phyloP scores from a whole-genome alignment of 768 basidiomycete genomes.

The Phaeotremella fagi region DNA sequence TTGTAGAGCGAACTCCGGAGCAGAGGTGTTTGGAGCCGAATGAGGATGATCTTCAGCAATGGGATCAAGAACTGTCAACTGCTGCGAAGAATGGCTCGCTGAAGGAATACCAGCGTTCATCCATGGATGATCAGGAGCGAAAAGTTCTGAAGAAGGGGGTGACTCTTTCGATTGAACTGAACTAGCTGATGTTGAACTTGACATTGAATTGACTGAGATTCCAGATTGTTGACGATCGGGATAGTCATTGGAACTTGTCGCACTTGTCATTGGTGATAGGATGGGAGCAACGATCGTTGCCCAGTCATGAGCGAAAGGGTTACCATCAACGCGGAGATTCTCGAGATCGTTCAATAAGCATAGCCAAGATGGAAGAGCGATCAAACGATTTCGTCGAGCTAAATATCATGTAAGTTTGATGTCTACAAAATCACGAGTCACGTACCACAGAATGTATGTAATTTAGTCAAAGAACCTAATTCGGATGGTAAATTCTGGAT shows the following conservation, averaged over 20 bases:
- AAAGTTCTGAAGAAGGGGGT: background rate
- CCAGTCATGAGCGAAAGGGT: conserved; percentile 94
- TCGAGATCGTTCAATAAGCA: conserved; percentile 76
- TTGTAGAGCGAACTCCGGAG: conserved; percentile 1
- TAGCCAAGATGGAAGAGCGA: conserved; percentile 89
- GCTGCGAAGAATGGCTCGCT: conserved; percentile 15
- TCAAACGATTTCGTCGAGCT: conserved; percentile 82
- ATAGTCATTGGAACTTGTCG: conserved; percentile 56
- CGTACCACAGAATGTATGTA: conserved; percentile 62
- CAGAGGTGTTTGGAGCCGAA: conserved; percentile 13
- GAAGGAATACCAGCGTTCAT: conserved; percentile 10
- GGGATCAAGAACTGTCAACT: conserved; percentile 8
- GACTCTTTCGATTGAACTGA: conserved; percentile 20
- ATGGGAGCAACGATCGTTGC: conserved; percentile 81
- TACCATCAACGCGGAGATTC: conserved; percentile 84
- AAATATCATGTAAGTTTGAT: conserved; percentile 46
- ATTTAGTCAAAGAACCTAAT: conserved; percentile 65
- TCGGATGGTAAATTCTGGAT: conserved; percentile 69
- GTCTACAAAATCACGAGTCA: background rate
- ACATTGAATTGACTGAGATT: conserved; percentile 9
- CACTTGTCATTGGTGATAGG: conserved; percentile 62
- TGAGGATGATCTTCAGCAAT: conserved; percentile 32
- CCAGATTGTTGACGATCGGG: too few relatives aligned
- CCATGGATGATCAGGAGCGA: conserved; percentile 4
- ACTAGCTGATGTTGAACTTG: conserved; percentile 17